A percentile compares a stretch with the other conserved stretches of the same genome.
Evolutionary conservation across 2,329 filamentous ascomycete genomes (phyloP).

Genomic region (Colletotrichum melonis): DNA sequence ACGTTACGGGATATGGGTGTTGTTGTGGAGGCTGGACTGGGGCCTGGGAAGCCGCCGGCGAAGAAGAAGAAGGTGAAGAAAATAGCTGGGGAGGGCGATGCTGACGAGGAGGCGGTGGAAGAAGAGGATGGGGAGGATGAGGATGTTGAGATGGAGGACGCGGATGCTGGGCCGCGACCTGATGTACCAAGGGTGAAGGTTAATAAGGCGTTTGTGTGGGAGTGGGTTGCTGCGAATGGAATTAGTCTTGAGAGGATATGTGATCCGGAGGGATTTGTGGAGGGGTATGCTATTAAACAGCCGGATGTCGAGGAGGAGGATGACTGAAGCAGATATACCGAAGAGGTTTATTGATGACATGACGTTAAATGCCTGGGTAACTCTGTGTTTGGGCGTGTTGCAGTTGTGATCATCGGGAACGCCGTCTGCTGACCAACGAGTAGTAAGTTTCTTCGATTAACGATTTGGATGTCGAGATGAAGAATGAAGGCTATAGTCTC

Average conservation of each 20-base stretch:
- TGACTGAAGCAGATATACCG: constrained; percentile 18
- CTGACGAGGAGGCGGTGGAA: constrained; percentile 36
- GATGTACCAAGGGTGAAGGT: constrained; percentile 61
- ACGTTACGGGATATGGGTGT: constrained; percentile 85
- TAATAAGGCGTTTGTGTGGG: constrained; percentile 67
- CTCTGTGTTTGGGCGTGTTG: not conserved
- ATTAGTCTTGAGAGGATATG: constrained; percentile 75
- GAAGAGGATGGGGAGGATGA: constrained; percentile 38
- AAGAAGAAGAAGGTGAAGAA: constrained; percentile 28
- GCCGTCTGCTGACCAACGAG: not conserved
- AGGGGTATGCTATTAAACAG: constrained; percentile 69
- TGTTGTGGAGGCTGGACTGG: constrained; percentile 67
- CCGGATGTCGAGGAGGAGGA: constrained; percentile 48
- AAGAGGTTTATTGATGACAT: not conserved
- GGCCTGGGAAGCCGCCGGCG: constrained; percentile 49
- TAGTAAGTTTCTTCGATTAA: not conserved
- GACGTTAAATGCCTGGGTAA: no score
- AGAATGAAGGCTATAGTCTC: not conserved
- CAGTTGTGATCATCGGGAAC: not conserved
- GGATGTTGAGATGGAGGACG: constrained; percentile 39
- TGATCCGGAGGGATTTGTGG: constrained; percentile 79
- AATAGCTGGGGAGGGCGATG: not conserved
- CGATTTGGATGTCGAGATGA: no score
- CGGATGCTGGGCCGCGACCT: constrained; percentile 41
- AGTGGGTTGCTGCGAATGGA: constrained; percentile 73